Evolutionary conservation across 805 yeast species (phyloP).

Genomic region (Metschnikowia reukaufii): DNA sequence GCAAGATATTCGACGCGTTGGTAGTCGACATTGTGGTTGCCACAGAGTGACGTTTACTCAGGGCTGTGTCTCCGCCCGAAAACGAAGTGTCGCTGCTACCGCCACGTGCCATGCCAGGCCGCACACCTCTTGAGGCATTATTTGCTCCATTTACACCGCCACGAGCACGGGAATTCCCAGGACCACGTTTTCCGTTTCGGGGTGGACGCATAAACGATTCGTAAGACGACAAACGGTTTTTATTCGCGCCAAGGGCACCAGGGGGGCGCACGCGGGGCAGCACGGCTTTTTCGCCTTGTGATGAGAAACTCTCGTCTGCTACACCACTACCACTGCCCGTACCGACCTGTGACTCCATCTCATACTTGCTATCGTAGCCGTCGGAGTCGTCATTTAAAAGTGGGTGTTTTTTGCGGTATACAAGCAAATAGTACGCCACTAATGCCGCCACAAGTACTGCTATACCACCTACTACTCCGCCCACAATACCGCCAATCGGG

Average conservation of each 20-base stretch:
- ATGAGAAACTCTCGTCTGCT: conserved; percentile 2
- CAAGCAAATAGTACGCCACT: conserved; percentile 33
- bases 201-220: conserved; percentile 46
- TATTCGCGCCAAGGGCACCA: neutral
- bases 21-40: conserved; percentile 68
- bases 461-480: conserved; percentile 69
- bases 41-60: conserved; percentile 33
- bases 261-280: conserved; percentile 6
- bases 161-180: conserved; percentile 9
- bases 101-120: neutral
- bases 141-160: conserved; percentile 3
- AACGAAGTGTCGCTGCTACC: conserved; percentile 5
- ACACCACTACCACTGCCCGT: conserved; percentile 8
- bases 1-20: conserved; percentile 83
- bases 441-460: conserved; percentile 41
- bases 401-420: conserved; percentile 36
- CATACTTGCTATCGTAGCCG: conserved; percentile 14
- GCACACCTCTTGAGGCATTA: neutral
- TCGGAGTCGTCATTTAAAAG: conserved; percentile 25
- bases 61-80: conserved; percentile 17
- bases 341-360: conserved; percentile 13
- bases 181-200: conserved; percentile 4
- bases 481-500: conserved; percentile 58
- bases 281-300: conserved; percentile 12
- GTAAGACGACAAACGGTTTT: conserved; percentile 36